These are phyloP conservation scores for Mucor irregularis DNA, from an alignment of 371 early-diverging fungal genomes.

Conservation along the genomic window DNA sequence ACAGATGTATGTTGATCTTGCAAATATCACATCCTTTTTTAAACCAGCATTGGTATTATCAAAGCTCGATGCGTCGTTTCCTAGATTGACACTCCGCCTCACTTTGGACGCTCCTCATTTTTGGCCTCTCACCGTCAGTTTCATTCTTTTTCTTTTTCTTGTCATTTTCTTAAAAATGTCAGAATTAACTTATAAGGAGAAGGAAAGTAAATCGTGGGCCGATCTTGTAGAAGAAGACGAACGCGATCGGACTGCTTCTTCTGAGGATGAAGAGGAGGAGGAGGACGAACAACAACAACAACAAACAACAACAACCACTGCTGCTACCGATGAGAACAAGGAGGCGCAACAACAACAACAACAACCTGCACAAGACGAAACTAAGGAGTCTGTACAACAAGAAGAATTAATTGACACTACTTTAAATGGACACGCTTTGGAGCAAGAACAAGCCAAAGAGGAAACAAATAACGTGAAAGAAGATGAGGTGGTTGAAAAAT, in stretches of 20 bases:
- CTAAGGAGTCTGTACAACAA: not conserved
- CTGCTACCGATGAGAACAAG: not conserved
- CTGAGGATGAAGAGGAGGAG: not conserved
- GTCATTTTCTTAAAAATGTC: not conserved
- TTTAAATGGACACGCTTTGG: not conserved
- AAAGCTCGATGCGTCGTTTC: no score
- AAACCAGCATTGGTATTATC: no score
- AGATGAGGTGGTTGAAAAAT: not conserved
- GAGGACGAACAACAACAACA: no score
- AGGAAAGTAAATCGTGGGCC: constrained; percentile 13
- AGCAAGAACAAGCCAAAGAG: not conserved
- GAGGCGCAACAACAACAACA: not conserved
- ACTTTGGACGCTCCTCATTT: not conserved
- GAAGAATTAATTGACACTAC: not conserved
- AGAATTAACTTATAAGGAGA: not conserved
- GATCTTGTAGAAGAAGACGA: constrained; percentile 16
- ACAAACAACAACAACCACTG: no score
- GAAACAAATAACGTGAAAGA: not conserved
- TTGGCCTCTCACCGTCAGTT: not conserved
- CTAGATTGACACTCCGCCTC: not conserved
- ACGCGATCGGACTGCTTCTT: not conserved
- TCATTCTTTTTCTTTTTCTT: not conserved
- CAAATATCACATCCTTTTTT: no score
- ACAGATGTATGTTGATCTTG: no score
- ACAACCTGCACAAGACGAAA: not conserved